Evolutionary conservation across 352 stramenopile genomes (phyloP).

Genomic region (Phytophthora cryptogea): DNA sequence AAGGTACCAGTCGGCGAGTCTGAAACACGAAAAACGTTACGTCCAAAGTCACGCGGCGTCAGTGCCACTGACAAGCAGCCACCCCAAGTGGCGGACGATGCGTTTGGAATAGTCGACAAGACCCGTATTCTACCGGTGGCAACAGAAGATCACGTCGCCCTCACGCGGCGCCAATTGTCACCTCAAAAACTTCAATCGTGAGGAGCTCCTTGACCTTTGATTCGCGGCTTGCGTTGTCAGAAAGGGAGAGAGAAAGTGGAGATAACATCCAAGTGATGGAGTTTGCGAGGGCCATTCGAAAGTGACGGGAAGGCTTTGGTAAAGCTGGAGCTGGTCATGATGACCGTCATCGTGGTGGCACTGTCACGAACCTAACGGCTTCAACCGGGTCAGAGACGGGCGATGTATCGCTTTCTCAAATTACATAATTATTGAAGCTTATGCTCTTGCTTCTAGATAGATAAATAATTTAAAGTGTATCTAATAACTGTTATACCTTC

Average conservation of each 20-base stretch:
- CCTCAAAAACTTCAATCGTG: neutral
- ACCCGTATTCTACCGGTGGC: slow-evolving; percentile 11
- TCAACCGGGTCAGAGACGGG: slow-evolving; percentile 17
- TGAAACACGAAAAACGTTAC: slow-evolving; percentile 11
- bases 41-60: slow-evolving; percentile 3
- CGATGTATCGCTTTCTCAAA: neutral
- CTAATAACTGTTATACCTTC: neutral
- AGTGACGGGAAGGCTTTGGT: neutral
- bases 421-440: neutral
- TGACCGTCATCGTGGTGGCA: slow-evolving; percentile 19
- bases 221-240: neutral
- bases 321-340: neutral
- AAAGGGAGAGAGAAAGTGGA: neutral
- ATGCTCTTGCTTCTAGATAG: no score
- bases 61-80: slow-evolving; percentile 9
- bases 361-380: slow-evolving; percentile 18
- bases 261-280: neutral
- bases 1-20: slow-evolving; percentile 3
- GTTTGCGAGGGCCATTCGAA: neutral
- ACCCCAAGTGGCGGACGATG: slow-evolving; percentile 13
- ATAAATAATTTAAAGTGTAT: neutral
- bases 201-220: neutral
- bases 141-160: neutral
- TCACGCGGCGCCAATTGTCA: neutral
- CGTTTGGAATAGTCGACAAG: slow-evolving; percentile 23